These are phyloP conservation scores for Exophiala phaeomuriformis DNA, from an alignment of 2,329 filamentous ascomycete genomes.

Conservation along the genomic window DNA sequence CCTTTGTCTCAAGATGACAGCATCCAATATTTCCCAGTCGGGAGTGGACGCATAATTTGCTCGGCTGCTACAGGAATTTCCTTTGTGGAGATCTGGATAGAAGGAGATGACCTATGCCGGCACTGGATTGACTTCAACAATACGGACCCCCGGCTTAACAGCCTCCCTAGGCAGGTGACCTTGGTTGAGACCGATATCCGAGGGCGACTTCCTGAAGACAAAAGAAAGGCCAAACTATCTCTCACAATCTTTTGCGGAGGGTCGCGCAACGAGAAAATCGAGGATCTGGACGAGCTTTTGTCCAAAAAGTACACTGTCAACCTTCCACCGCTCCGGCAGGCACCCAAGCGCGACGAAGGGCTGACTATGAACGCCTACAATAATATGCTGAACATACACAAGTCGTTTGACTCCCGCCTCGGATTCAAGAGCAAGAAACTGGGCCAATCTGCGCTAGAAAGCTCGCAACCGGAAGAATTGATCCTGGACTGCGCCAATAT, in stretches of 20 bases:
- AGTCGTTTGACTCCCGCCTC: slow-evolving; percentile 41
- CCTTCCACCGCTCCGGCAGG: slow-evolving; percentile 54
- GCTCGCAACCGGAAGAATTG: slow-evolving; percentile 62
- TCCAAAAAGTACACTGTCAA: slow-evolving; percentile 68
- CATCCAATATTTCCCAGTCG: slow-evolving; percentile 78
- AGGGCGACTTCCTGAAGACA: slow-evolving; percentile 61
- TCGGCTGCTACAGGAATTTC: slow-evolving; percentile 76
- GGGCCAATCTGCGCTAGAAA: slow-evolving; percentile 64
- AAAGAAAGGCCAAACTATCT: slow-evolving; percentile 62
- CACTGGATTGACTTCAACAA: slow-evolving; percentile 73
- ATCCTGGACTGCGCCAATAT: slow-evolving; percentile 63
- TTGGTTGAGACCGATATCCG: slow-evolving; percentile 70
- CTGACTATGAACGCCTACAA: slow-evolving; percentile 26
- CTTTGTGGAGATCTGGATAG: slow-evolving; percentile 73
- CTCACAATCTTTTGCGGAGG: slow-evolving; percentile 69
- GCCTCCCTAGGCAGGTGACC: slow-evolving; percentile 62
- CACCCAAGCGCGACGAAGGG: slow-evolving; percentile 26
- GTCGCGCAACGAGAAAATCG: slow-evolving; percentile 64
- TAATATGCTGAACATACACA: slow-evolving; percentile 19
- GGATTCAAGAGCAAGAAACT: slow-evolving; percentile 71
- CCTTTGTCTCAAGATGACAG: slow-evolving; percentile 58
- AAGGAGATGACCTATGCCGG: slow-evolving; percentile 73
- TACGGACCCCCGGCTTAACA: slow-evolving; percentile 48
- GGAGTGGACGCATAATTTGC: slow-evolving; percentile 66
- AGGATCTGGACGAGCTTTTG: slow-evolving; percentile 64